Base-by-base conservation (phyloP, 2,329 filamentous ascomycete species). In the Phoma herbarum region DNA sequence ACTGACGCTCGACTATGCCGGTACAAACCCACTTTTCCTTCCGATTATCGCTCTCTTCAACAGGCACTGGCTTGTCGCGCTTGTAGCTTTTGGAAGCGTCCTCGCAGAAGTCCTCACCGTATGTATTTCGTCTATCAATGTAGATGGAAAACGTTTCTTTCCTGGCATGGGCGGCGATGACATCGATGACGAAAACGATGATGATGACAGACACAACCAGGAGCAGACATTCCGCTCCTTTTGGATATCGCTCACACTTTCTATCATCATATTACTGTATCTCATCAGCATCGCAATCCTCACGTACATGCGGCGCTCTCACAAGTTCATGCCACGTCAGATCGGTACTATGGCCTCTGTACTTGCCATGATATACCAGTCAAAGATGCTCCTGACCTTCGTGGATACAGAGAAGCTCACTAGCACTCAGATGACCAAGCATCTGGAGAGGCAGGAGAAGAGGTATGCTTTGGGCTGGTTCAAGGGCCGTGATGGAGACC, bases 401-500 rank as follows among this genome's bases (percentile, higher is more conserved):
- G 88, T 91, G 14, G 87, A 85, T 41, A 92, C 89, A 22, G 85
- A 88, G 60, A 86, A 86, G 76, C 77, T 88, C 49, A 84, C 82
- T 64, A 86, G 84, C 52, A 78, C 80, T 14, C 78, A 86, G 71
- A 90, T 92, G 86, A 85, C 84, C 63, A 75, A 76, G 55, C 82
- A 83, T 72, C 80, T 93, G 33, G 85, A 86, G 60, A 77, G 74
- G 10, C 77, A 85, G n/a, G 83, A 84, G 35, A 89, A 89, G 79
- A 87, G 82, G 39, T 94, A 93, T 74, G 90, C 89, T 1, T 76
- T 93, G 31, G 91, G 91, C 1, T 93, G 90, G 90, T 93, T 93
- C 69, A 79, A 80, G 39, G 91, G 91, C 0, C 80, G 90, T 18
- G 91, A 94, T 75, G 87, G 88, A 3, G 83, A 89, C 75, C 85